Conservation (phyloP, 805 yeast genomes). For the Saturnispora sanitii region DNA sequence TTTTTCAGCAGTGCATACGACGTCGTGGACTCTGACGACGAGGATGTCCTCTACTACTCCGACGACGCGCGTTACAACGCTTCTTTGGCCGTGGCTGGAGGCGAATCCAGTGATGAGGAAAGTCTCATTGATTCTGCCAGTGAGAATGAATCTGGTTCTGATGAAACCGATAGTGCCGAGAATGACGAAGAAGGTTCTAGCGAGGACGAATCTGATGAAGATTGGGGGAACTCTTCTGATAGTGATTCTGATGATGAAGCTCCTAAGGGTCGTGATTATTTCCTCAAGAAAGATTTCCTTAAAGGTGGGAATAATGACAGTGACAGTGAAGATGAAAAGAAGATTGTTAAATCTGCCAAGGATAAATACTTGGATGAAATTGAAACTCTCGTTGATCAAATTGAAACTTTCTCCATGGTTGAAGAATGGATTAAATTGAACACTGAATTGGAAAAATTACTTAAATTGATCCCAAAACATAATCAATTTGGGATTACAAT, state of each 20-base stretch:
- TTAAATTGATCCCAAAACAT: conserved; percentile 55
- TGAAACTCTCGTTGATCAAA: conserved; percentile 50
- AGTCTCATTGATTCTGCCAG: conserved; percentile 17
- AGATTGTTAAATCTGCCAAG: conserved; percentile 85
- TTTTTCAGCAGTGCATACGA: conserved; percentile 66
- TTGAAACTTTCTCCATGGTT: conserved; percentile 58
- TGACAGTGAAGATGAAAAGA: conserved; percentile 53
- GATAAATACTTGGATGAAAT: conserved; percentile 89
- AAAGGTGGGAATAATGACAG: conserved; percentile 32
- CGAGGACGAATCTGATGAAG: conserved; percentile 14
- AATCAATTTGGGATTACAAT: conserved; percentile 66
- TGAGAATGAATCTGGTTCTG: conserved; percentile 12
- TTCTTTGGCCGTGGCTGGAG: conserved; percentile 8
- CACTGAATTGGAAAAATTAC: conserved; percentile 68
- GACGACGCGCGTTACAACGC: conserved; percentile 47
- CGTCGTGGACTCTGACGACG: conserved; percentile 43
- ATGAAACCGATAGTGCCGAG: conserved; percentile 10
- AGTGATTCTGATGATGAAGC: conserved; percentile 24
- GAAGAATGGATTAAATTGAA: conserved; percentile 74
- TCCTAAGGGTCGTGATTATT: conserved; percentile 28
- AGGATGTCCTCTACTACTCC: conserved; percentile 42
- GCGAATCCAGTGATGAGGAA: conserved; percentile 30
- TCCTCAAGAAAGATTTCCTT: conserved; percentile 23
- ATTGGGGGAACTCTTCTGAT: conserved; percentile 12
- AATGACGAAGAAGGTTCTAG: background rate